Evolutionary conservation across 768 basidiomycete genomes (phyloP), one percentile per base, ranked within the genome.

Genomic region (Pisolithus sp.): DNA sequence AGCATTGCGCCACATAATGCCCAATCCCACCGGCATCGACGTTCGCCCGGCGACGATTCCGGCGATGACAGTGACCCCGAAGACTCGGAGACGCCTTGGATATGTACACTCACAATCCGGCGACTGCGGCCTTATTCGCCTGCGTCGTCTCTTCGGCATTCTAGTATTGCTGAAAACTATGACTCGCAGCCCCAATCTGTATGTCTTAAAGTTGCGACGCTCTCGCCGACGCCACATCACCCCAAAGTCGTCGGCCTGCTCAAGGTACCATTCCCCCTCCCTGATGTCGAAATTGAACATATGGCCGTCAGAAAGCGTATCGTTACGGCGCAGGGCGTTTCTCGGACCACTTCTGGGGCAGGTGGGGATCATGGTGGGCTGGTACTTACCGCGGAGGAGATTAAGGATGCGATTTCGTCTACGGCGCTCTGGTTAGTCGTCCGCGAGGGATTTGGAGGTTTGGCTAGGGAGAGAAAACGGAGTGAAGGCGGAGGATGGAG

Each of bases 41-140:
- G 31, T 18, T 23, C 46, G 18, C 18, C 31, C 8, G 40, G 38
- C 23, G 70, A 67, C 13, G 82, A 83, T 45, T 77, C 79, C 2
- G 90, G 76, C 0, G 84, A 87, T 15, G 92, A 93, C 42, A 92
- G 89, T 53, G 95, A 98, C 57, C 89, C 93, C 0, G 94, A 98
- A 64, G 95, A 97, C 62, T 91, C 89, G 41, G 94, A 98, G 68
- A 93, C 92, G 21, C 93, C 95, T 0, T 98, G 93, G 93, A 83
- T 85, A 43, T 97, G 94, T 62, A 82, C 81, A n/a, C 74, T 93
- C 57, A 80, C 83, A 53, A 72, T 86, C 31, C 78, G 83, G 20
- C 71, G 79, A 21, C 62, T 74, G 30, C 67, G 58, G 9, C 50
- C 59, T 42, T 7, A 40, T 30, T 48, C 58, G 18, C 20, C 41